Base-by-base conservation (phyloP, 179 eudicot species). In the Beta lomatogona region DNA sequence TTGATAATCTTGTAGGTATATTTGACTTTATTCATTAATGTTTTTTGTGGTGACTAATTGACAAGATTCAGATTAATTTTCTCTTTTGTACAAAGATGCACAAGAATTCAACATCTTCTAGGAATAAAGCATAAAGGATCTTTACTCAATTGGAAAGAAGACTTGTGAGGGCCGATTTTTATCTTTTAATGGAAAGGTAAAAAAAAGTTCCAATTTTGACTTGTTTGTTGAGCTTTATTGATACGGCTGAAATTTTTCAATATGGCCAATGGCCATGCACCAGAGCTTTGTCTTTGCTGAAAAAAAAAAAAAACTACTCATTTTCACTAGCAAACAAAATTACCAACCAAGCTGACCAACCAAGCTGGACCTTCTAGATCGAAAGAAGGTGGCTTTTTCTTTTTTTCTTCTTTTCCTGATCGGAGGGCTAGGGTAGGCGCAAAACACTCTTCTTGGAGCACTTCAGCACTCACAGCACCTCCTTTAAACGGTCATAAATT, bases 281-380 rank as follows among this genome's bases (percentile, higher is more conserved):
- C 31, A n/a, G n/a, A n/a, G n/a, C 13, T 9, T 21, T 21, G 66
- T 61, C 41, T 36, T 61, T 61, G 66, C 4, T 10, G 9, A 61
- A 61, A 21, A 13, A 25, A 25, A 25, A 25, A n/a, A 21, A 21
- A 9, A 21, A 8, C 4, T 61, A 21, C 31, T 68, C 18, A 44
- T 68, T 41, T 19, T 41, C 21, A 44, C 41, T 68, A 68, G 52
- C 72, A 68, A 7, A 68, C 52, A 44, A 68, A 36, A 5, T 36
- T 5, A 68, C 72, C 72, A 5, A 25, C 28, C 28, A 25, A 25
- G 28, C 28, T 25, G 28, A 25, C 28, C 28, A 25, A 41, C 72
- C 50, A 68, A 68, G 72, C 72, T 41, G 52, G 52, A 68, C 72
- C 72, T 66, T 68, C 72, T 68, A 68, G 72, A 66, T 25, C 28